Evolutionary conservation across 257 asterid species (phyloP), one percentile per base, ranked within the genome.

Genomic region (Verbena officinalis): DNA sequence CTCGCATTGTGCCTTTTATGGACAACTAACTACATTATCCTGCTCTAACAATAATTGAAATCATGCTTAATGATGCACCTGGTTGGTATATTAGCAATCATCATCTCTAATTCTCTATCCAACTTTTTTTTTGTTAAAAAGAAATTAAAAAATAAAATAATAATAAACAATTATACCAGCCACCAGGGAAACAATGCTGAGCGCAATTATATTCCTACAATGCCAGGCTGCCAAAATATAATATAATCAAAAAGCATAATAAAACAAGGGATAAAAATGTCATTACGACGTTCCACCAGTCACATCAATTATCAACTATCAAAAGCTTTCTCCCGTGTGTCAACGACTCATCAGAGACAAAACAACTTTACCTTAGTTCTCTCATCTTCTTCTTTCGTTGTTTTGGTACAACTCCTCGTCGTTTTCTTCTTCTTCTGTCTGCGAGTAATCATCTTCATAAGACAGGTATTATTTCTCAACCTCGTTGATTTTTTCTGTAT

Each of bases 261-360:
- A n/a, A n/a, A n/a, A n/a, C n/a, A 40, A 3, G 39, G 75, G 75
- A 69, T 12, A 51, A 40, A 49, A 52, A 15, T 33, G 69, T 51
- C 30, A 61, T 60, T 1, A 7, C 4, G 14, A 9, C 31, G 19
- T 30, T 14, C 55, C 63, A 49, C 62, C 30, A 20, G 49, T 4
- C 68, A 14, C 30, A 27, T 27, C 33, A 2, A 5, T 5, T 27
- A 50, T 8, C 46, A 51, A 50, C 43, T 20, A 39, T 48, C 52
- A 50, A 40, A n/a, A 33, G 8, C 22, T 40, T 51, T 59, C n/a
- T 23, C 61, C 38, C 30, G 40, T 7, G 42, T 39, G 38, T 33
- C 54, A 68, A 40, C 46, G n/a, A 33, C 44, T 16, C 52, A 12
- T 30, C n/a, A n/a, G 3, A 50, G n/a, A 21, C 7, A 21, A 13